phyloP scores from a whole-genome alignment of 192 early-diverging fungal species.

The Backusella macrospora region DNA sequence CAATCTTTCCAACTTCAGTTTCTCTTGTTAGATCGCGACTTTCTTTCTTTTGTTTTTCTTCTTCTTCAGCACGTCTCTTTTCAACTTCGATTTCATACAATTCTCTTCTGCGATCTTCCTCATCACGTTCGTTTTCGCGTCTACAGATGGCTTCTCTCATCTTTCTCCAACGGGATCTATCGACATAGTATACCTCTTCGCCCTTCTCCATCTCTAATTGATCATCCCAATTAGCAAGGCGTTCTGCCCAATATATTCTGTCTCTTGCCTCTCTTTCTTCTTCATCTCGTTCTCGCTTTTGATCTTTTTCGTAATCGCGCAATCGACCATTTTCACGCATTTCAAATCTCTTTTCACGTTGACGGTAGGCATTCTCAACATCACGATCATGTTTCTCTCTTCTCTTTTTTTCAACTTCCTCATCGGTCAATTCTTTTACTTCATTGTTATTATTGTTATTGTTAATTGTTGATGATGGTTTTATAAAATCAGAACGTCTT shows the following conservation, averaged over 20 bases:
- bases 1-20: slow-evolving; percentile 34
- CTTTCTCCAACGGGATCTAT: slow-evolving; percentile 78
- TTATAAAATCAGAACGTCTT: slow-evolving; percentile 41
- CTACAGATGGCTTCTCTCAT: slow-evolving; percentile 58
- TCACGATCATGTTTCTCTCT: slow-evolving; percentile 50
- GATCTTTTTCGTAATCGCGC: slow-evolving; percentile 51
- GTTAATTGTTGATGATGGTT: too few relatives aligned
- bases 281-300: slow-evolving; percentile 47
- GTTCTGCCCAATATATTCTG: slow-evolving; percentile 47
- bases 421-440: slow-evolving; percentile 25
- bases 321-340: slow-evolving; percentile 52
- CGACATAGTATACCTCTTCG: slow-evolving; percentile 76
- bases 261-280: slow-evolving; percentile 39
- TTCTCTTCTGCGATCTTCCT: slow-evolving; percentile 42
- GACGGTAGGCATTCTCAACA: slow-evolving; percentile 46
- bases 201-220: slow-evolving; percentile 63
- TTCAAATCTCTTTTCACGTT: slow-evolving; percentile 72
- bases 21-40: slow-evolving; percentile 15
- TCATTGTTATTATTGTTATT: not conserved
- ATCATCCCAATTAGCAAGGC: slow-evolving; percentile 73
- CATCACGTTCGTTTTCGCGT: slow-evolving; percentile 72
- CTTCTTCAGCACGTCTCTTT: slow-evolving; percentile 37
- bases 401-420: slow-evolving; percentile 39
- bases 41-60: slow-evolving; percentile 25
- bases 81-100: slow-evolving; percentile 40